phyloP scores from a whole-genome alignment of 495 filamentous ascomycete species.

The Neurospora hispaniola region DNA sequence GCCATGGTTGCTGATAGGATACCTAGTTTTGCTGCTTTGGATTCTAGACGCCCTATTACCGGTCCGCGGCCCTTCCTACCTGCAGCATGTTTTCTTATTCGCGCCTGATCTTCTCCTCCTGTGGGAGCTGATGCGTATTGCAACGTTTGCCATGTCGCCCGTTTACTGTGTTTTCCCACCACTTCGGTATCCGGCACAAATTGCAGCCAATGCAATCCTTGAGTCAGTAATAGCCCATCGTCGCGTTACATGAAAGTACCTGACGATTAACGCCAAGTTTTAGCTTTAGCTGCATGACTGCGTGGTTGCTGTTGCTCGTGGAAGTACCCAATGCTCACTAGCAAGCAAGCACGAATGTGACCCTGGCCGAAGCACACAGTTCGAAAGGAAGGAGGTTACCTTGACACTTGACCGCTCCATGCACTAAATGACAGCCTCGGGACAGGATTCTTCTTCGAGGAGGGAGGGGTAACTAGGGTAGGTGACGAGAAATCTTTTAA shows the following conservation, averaged over 20 bases:
- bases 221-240: neutral
- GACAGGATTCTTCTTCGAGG: neutral
- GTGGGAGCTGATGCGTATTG: neutral
- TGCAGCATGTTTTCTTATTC: neutral
- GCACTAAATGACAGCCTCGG: neutral
- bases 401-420: neutral
- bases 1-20: too few species aligned
- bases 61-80: neutral
- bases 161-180: neutral
- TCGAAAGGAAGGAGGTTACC: neutral
- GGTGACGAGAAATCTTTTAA: neutral
- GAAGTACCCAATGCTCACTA: neutral
- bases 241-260: neutral
- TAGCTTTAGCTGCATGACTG: neutral
- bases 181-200: neutral
- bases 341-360: neutral
- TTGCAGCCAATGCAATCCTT: neutral
- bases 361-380: neutral
- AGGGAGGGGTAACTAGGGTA: neutral
- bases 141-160: neutral
- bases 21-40: too few species aligned
- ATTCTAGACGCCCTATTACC: too few species aligned
- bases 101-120: neutral
- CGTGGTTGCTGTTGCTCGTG: neutral
- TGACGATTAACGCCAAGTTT: neutral